Conservation (phyloP, 192 early-diverging fungal genomes). For the Spizellomyces sp. region DNA sequence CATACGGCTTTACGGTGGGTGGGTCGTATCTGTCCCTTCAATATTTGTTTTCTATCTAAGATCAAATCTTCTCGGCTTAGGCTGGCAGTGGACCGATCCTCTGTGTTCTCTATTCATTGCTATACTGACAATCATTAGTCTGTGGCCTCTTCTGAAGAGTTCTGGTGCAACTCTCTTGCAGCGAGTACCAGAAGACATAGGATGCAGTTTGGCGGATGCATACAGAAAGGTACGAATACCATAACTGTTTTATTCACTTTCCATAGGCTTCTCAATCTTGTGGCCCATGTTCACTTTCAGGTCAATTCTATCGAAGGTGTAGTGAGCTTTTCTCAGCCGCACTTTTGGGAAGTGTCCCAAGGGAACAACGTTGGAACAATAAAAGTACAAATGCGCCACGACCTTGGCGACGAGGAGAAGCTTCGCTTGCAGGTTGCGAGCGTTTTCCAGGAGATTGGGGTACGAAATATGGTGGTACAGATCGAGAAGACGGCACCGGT, state of each 20-base stretch:
- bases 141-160: constrained; percentile 80
- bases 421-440: constrained; percentile 33
- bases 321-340: constrained; percentile 41
- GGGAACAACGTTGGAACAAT: constrained; percentile 47
- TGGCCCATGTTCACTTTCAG: constrained; percentile 8
- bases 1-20: constrained; percentile 76
- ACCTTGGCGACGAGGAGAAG: constrained; percentile 32
- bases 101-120: constrained; percentile 93
- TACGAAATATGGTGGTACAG: constrained; percentile 46
- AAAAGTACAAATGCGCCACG: constrained; percentile 37
- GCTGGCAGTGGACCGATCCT: constrained; percentile 95
- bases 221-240: constrained; percentile 28
- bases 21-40: not conserved
- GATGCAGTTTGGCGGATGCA: constrained; percentile 16
- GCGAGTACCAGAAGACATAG: constrained; percentile 36
- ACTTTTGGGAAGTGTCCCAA: constrained; percentile 53
- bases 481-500: constrained; percentile 30
- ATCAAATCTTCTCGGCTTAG: constrained; percentile 16
- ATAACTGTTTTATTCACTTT: not conserved
- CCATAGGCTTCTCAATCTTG: not conserved
- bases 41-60: not conserved
- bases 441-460: constrained; percentile 40
- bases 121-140: constrained; percentile 79
- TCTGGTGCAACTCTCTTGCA: constrained; percentile 55
- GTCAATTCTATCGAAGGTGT: constrained; percentile 40